These are phyloP conservation scores for Notholithocarpus densiflorus DNA, from an alignment of 306 rosid genomes.

Conservation along the genomic window DNA sequence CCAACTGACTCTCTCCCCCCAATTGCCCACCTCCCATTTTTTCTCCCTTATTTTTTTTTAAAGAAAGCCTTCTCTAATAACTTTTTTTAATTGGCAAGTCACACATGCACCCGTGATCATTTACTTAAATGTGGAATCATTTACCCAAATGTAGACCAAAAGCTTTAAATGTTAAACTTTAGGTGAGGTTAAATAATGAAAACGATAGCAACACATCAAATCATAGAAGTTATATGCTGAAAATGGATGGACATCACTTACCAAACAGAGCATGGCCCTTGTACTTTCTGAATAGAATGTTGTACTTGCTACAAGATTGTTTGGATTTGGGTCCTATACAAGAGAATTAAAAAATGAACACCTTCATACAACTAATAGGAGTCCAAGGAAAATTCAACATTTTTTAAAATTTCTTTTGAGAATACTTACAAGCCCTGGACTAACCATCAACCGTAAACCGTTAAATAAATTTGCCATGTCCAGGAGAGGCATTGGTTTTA, in stretches of 20 bases:
- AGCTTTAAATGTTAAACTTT: no score
- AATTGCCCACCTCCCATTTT: background rate
- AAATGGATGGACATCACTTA: conserved; percentile 40
- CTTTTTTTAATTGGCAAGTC: no score
- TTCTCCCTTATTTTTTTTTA: background rate
- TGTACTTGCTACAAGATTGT: conserved; percentile 85
- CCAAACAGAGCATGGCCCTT: conserved; percentile 94
- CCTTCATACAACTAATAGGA: conserved; percentile 18
- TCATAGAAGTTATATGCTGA: background rate
- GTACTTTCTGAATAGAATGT: conserved; percentile 91
- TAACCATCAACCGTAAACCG: conserved; percentile 62
- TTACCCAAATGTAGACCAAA: background rate
- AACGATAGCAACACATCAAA: background rate
- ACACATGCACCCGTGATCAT: no score
- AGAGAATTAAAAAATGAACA: conserved; percentile 24
- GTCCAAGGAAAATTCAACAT: conserved; percentile 4
- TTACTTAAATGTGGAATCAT: background rate
- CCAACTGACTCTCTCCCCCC: background rate
- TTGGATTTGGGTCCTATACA: conserved; percentile 92
- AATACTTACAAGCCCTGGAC: conserved; percentile 89
- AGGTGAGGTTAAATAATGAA: background rate
- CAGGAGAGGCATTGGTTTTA: conserved; percentile 72
- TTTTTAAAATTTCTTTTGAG: background rate
- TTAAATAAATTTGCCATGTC: conserved; percentile 84
- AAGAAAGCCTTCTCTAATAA: background rate